Evolutionary conservation across 1,139 yeast genomes (phyloP), one percentile per base, ranked within the genome.

Genomic region (Saccharomycopsis hybrid): DNA sequence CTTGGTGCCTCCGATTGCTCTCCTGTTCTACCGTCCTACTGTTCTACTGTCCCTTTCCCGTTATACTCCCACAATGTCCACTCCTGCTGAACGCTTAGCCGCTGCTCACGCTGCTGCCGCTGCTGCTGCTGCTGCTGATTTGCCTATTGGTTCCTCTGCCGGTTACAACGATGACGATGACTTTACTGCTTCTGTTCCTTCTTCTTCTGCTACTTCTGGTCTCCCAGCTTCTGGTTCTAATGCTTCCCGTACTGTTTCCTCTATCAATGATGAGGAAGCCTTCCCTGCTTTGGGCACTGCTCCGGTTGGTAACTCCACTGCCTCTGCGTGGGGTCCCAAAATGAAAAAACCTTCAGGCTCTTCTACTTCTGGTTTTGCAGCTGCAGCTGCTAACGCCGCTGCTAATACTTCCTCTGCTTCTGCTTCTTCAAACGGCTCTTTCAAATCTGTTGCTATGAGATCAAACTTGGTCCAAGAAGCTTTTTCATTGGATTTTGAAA

Each of bases 281-380:
- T 84, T 85, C 65, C 95, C 95, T 8, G 75, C 87, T 32, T 73
- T 87, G 58, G 90, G 89, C 43, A 77, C 78, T 30, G 61, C 59
- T 33, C 46, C 57, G 4, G 48, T 62, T 25, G 48, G 59, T 27
- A 61, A 67, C 48, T 62, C 62, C 32, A 48, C 59, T 41, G 62
- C 67, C 8, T 31, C 51, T 36, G 57, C 64, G 5, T 73, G 77
- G 77, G 77, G 77, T 44, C 72, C 74, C 35, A 65, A 68, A 31
- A 65, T 47, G 50, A 32, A 32, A 30, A 42, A 40, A 29, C 32
- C 72, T 69, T 11, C 41, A n/a, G 31, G 13, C 9, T 39, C 48
- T 13, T 66, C 71, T 13, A 63, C 65, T 41, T 55, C 68, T 27
- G 58, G 70, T 13, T 58, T 66, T 37, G 54, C 71, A 3, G 69